Evolutionary conservation across 257 asterid species (phyloP), one percentile per base, ranked within the genome.

Genomic region (Rubia yunnanensis): DNA sequence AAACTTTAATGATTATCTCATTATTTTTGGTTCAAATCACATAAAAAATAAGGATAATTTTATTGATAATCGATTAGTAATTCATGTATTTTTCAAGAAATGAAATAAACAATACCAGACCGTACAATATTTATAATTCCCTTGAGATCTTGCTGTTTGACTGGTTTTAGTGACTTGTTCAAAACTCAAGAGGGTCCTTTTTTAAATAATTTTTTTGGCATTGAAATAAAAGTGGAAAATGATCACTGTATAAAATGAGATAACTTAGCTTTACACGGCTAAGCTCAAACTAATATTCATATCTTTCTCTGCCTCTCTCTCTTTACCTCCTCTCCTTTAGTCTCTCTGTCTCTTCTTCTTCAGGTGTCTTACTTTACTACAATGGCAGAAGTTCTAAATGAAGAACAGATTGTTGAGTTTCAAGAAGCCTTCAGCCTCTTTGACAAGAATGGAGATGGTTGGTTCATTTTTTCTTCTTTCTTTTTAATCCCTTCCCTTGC

Each of bases 381-480:
- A 41, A 78, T 78, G 83, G 81, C 67, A 62, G 83, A 76, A 35
- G 15, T 56, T 13, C 67, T 76, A 38, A 81, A 76, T 35, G 69
- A 76, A 65, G 86, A 81, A 35, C 86, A 78, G 58, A 68, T 78
- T 78, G 73, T 64, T 58, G 86, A 81, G 75, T 76, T 81, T 58
- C 70, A 78, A 46, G 86, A 81, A 68, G 83, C 86, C 54, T 81
- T 81, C 59, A 76, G 78, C 67, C 82, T 81, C 30, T 81, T 81
- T 67, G 86, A 81, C 71, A 81, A 76, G 60, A 79, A 81, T 68
- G 86, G 86, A 68, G 86, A 81, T 70, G 86, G 86, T 78, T 48
- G 5, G 60, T 65, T 65, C 50, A 7, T 38, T 38, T 38, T 41
- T 44, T 44, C 5, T 13, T 3, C n/a, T 41, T 13, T 48, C 0